Percentiles rank a stretch among this genome's conserved stretches.
Conservation (phyloP, 225 moss, liverwort and hornwort species). For the Bryum argenteum region DNA sequence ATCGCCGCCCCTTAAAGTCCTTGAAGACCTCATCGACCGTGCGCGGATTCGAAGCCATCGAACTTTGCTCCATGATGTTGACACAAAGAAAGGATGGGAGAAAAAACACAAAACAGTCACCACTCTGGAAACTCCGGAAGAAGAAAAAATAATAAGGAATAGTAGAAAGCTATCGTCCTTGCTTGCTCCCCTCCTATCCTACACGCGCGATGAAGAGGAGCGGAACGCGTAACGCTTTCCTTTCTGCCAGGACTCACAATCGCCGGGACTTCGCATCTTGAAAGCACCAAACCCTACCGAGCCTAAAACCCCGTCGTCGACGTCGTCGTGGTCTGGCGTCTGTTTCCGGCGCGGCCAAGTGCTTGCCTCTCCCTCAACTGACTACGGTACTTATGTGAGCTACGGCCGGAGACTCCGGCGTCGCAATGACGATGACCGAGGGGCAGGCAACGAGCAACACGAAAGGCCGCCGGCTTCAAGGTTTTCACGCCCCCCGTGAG, state of each 20-base stretch:
- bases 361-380: not conserved
- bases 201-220: conserved; percentile 25
- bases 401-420: not conserved
- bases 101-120: not conserved
- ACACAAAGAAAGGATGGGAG: conserved; percentile 27
- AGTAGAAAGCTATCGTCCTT: not conserved
- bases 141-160: not conserved
- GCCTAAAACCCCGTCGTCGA: conserved; percentile 22
- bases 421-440: not conserved
- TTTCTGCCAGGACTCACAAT: conserved; percentile 27
- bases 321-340: not conserved
- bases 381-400: not conserved
- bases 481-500: not conserved
- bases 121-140: not conserved
- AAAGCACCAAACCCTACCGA: conserved; percentile 32
- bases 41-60: conserved; percentile 69
- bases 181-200: not conserved
- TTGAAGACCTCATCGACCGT: conserved; percentile 71
- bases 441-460: not conserved
- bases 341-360: conserved; percentile 11
- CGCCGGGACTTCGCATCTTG: conserved; percentile 37
- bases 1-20: conserved; percentile 74
- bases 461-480: not conserved
- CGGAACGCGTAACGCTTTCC: conserved; percentile 16
- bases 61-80: conserved; percentile 59